phyloP scores from a whole-genome alignment of 2,329 filamentous ascomycete genomes.

The Capronia coronata region DNA sequence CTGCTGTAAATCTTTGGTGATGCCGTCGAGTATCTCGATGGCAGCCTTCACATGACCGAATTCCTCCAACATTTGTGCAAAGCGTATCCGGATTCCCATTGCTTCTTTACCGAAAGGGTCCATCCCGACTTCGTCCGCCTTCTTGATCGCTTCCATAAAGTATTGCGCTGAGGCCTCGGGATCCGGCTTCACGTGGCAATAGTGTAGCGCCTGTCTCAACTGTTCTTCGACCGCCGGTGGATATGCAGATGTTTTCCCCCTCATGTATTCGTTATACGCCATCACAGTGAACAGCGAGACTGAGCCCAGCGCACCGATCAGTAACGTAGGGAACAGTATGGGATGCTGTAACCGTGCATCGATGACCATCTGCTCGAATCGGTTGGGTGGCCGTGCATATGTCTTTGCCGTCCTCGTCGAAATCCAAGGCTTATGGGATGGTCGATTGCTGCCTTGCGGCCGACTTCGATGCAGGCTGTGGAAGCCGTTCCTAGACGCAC shows the following conservation, averaged over 20 bases:
- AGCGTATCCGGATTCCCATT: constrained; percentile 77
- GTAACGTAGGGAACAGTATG: constrained; percentile 37
- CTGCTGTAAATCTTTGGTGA: constrained; percentile 60
- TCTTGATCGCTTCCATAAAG: constrained; percentile 71
- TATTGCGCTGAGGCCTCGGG: constrained; percentile 72
- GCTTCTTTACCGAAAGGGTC: constrained; percentile 89
- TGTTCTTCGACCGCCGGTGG: constrained; percentile 47
- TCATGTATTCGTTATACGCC: constrained; percentile 40
- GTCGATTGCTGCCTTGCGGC: neutral
- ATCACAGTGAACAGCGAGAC: constrained; percentile 36
- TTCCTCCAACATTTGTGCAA: constrained; percentile 73
- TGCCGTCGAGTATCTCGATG: constrained; percentile 69
- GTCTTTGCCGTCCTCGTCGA: constrained; percentile 16
- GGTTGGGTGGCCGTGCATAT: constrained; percentile 14
- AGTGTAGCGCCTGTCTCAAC: constrained; percentile 79
- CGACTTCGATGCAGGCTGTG: constrained; percentile 1
- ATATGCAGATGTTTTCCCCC: constrained; percentile 39
- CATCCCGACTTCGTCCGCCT: constrained; percentile 66
- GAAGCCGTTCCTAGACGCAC: constrained; percentile 6
- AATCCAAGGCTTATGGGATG: constrained; percentile 1
- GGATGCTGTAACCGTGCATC: constrained; percentile 32
- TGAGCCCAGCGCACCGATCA: constrained; percentile 36
- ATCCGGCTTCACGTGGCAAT: constrained; percentile 69
- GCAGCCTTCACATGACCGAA: constrained; percentile 63
- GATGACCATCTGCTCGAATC: constrained; percentile 22